A percentile compares a stretch with the other conserved stretches of the same genome.
phyloP scores from a whole-genome alignment of 1,139 yeast species.

The Nadsonia commutata region DNA sequence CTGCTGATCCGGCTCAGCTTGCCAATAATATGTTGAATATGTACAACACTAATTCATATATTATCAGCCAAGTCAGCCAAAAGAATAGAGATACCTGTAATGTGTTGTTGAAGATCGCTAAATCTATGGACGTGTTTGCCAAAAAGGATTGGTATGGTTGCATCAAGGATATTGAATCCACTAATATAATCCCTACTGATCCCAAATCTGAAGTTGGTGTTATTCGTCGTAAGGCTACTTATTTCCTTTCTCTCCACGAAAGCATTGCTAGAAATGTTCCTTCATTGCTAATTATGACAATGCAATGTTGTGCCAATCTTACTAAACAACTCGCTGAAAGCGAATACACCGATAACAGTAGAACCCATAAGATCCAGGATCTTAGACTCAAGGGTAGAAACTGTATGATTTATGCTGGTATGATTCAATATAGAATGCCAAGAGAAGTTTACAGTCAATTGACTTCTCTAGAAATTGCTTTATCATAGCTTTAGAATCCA shows the following conservation, averaged over 20 bases:
- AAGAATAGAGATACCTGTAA: constrained; percentile 41
- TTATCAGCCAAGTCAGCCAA: constrained; percentile 19
- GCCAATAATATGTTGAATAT: constrained; percentile 27
- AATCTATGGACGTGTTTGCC: constrained; percentile 48
- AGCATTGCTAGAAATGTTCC: constrained; percentile 71
- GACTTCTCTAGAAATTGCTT: constrained; percentile 42
- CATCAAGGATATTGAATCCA: constrained; percentile 36
- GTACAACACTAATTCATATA: constrained; percentile 21
- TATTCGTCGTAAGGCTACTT: constrained; percentile 41
- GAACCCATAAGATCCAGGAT: constrained; percentile 40
- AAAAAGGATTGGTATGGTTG: constrained; percentile 48
- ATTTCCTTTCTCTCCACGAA: constrained; percentile 48
- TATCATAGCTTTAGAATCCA: background rate
- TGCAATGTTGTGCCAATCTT: constrained; percentile 61
- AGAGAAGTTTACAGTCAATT: constrained; percentile 70
- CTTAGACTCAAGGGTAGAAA: constrained; percentile 62
- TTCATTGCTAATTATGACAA: constrained; percentile 58
- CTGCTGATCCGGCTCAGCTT: constrained; percentile 26
- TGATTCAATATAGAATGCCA: constrained; percentile 92
- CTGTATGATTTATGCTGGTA: constrained; percentile 90
- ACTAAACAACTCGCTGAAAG: constrained; percentile 35
- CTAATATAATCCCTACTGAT: constrained; percentile 54
- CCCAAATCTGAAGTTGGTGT: constrained; percentile 31
- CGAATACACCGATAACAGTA: constrained; percentile 35
- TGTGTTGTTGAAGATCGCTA: constrained; percentile 48